Conservation (phyloP, 2,329 filamentous ascomycete species). For the Neopestalotiopsis sp. region DNA sequence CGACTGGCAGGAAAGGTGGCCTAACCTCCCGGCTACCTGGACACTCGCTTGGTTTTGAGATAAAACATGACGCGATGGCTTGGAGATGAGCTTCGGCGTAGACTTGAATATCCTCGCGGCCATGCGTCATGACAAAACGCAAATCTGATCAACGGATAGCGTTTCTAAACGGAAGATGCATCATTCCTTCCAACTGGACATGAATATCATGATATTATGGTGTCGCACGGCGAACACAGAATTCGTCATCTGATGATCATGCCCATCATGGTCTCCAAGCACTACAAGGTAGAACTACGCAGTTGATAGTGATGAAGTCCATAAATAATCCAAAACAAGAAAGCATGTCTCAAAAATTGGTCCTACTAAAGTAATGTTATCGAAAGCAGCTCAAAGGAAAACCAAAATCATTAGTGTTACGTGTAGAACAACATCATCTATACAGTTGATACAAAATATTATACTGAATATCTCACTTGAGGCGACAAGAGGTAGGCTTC, state of each 20-base stretch:
- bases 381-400: no score
- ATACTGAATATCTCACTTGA: no score
- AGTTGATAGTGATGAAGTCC: background rate
- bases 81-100: background rate
- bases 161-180: no score
- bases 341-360: background rate
- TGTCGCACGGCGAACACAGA: background rate
- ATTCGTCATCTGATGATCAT: background rate
- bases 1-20: conserved; percentile 95
- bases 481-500: background rate
- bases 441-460: no score
- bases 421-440: no score
- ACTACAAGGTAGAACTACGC: background rate
- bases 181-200: no score
- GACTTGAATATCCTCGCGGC: no score
- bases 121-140: no score
- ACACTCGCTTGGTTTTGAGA: conserved; percentile 90
- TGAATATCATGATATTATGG: no score
- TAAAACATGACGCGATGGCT: background rate
- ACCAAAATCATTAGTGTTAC: no score
- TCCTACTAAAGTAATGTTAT: no score
- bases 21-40: conserved; percentile 89
- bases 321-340: background rate
- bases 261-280: background rate
- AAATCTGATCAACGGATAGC: no score